Evolutionary conservation across 345 rosid genomes (phyloP), one percentile per base, ranked within the genome.

Genomic region (Citrus unshiu): DNA sequence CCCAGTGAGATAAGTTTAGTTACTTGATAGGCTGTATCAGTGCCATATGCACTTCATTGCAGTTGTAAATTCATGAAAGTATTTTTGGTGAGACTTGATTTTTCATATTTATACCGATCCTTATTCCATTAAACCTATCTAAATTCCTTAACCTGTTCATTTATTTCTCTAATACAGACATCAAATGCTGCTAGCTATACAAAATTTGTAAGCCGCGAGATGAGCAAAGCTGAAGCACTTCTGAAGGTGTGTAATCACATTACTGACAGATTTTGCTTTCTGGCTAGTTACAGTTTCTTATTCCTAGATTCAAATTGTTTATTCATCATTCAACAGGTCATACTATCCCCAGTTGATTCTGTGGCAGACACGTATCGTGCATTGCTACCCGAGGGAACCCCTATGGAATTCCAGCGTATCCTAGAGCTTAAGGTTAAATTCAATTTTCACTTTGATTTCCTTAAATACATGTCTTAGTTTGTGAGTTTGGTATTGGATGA

Each of bases 141-240:
- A 46, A 66, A 22, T 19, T 61, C 54, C 37, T 43, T 6, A 43
- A 24, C 34, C 25, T 21, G 35, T 77, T 72, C 51, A n/a, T 68
- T 58, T 75, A 19, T 78, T 80, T 82, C 30, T 77, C 10, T 67
- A 78, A 74, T 51, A 62, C 89, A 96, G 99, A 86, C 94, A 34
- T 83, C 99, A 35, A 84, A 87, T 78, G 97, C 98, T 86, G 92
- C 97, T 49, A 92, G 93, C 84, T 96, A 94, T 82, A 88, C 94
- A 9, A 94, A 93, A 90, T 96, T 96, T 81, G 97, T 96, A 60
- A 96, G 95, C 86, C 95, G 98, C 77, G 98, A 94, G 90, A 96
- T 96, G 99, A 94, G 99, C 90, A 93, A 93, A 91, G 99, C 98
- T 75, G 99, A 96, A 92, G 98, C 99, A 79, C 97, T 96, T 77